Percentiles rank a stretch among this genome's conserved stretches.
Evolutionary conservation across 1,139 yeast genomes (phyloP).

Genomic region (Geotrichum aggregatum): DNA sequence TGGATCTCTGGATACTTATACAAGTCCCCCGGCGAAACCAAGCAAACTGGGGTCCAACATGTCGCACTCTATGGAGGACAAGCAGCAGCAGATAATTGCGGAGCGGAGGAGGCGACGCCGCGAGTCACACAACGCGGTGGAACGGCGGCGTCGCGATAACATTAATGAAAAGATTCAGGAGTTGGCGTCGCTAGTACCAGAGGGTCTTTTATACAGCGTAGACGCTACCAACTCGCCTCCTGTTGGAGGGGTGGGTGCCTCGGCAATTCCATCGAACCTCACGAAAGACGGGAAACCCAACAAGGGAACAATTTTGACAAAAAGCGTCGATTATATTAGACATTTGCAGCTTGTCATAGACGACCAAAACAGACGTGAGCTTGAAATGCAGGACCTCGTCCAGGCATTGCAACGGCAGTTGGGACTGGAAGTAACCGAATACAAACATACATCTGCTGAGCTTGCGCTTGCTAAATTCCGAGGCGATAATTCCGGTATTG

Average conservation of each 20-base stretch:
- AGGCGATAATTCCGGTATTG: conserved; percentile 1
- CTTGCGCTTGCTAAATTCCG: conserved; percentile 61
- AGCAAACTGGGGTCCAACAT: conserved; percentile 9
- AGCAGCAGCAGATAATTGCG: conserved; percentile 21
- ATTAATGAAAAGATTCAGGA: conserved; percentile 88
- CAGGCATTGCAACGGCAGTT: conserved; percentile 49
- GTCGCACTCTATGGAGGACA: conserved; percentile 13
- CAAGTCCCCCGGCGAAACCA: conserved; percentile 18
- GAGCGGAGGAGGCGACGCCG: conserved; percentile 45
- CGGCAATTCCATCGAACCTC: conserved; percentile 37
- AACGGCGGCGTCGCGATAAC: conserved; percentile 75
- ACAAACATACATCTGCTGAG: conserved; percentile 77
- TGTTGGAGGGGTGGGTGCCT: conserved; percentile 6
- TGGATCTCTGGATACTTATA: conserved; percentile 14
- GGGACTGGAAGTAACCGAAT: conserved; percentile 46
- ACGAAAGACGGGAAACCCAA: conserved; percentile 88
- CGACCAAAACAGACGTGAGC: conserved; percentile 61
- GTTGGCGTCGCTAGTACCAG: conserved; percentile 64
- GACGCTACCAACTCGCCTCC: background rate
- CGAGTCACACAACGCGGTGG: conserved; percentile 46
- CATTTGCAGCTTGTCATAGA: conserved; percentile 62
- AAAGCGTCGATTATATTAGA: conserved; percentile 79
- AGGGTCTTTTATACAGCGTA: conserved; percentile 46
- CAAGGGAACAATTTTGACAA: conserved; percentile 82
- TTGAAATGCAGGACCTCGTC: conserved; percentile 61